Evolutionary conservation across 2,329 filamentous ascomycete genomes (phyloP).

Genomic region (Diplodia sapinea): DNA sequence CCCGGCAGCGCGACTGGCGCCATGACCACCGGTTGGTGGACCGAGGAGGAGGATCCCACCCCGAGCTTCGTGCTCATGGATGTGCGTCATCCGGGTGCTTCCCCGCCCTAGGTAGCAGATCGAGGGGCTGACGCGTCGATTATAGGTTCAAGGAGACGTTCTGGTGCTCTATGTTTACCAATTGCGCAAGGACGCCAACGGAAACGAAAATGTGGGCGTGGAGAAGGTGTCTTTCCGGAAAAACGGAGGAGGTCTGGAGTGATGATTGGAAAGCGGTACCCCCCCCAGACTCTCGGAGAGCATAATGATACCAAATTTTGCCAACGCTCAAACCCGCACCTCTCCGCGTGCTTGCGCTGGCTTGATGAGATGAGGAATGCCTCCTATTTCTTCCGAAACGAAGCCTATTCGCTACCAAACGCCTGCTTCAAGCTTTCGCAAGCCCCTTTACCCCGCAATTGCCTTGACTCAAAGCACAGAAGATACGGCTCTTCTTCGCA

Average conservation of each 20-base stretch:
- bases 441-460: constrained; percentile 7
- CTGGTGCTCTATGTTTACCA: constrained; percentile 92
- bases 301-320: constrained; percentile 29
- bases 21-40: constrained; percentile 65
- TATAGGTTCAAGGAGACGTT: constrained; percentile 90
- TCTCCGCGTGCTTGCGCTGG: not conserved
- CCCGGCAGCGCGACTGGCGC: constrained; percentile 72
- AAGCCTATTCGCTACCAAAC: constrained; percentile 20
- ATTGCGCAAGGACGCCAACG: constrained; percentile 58
- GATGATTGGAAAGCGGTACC: not conserved
- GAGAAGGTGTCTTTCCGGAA: constrained; percentile 64
- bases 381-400: constrained; percentile 12
- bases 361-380: not conserved
- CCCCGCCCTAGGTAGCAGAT: constrained; percentile 22
- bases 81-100: constrained; percentile 70
- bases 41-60: constrained; percentile 68
- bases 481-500: not conserved
- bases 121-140: constrained; percentile 11
- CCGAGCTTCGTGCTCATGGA: constrained; percentile 98
- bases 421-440: not conserved
- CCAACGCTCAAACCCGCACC: not conserved
- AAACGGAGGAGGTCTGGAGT: constrained; percentile 50
- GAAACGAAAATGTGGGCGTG: constrained; percentile 60
- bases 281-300: not conserved
- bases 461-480: not conserved